Conservation (phyloP, 129 eudicot species). For the Helianthus annuus region DNA sequence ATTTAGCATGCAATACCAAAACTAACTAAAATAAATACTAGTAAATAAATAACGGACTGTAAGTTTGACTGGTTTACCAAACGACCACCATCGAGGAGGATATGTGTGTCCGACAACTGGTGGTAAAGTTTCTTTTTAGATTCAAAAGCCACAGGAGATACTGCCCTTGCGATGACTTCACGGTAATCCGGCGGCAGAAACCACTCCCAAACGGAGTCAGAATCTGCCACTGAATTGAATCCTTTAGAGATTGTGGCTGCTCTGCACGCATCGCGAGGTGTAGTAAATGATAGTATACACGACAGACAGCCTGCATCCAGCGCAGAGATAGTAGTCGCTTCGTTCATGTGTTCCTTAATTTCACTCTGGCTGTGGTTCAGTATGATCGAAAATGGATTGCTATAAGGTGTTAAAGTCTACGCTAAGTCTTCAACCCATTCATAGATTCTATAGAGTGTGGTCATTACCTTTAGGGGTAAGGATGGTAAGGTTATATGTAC, state of each 20-base stretch:
- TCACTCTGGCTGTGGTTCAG: no score
- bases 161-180: constrained; percentile 32
- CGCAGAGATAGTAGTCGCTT: neutral
- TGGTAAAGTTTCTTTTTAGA: constrained; percentile 50
- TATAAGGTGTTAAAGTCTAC: no score
- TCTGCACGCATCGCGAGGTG: constrained; percentile 58
- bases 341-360: neutral
- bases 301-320: constrained; percentile 66
- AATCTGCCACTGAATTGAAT: constrained; percentile 55
- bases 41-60: no score
- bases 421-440: no score
- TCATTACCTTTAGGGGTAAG: no score
- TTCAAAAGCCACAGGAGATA: constrained; percentile 21
- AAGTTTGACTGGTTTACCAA: constrained; percentile 31
- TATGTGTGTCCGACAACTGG: constrained; percentile 36
- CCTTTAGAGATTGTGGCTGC: constrained; percentile 37
- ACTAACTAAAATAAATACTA: no score
- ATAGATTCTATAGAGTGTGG: no score
- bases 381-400: no score
- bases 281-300: constrained; percentile 38
- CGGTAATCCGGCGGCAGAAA: constrained; percentile 58
- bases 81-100: constrained; percentile 41
- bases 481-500: no score
- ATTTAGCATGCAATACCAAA: neutral
- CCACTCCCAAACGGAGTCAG: constrained; percentile 59